These are phyloP conservation scores for Pichia phayaonensis DNA, from an alignment of 805 yeast genomes.

Conservation along the genomic window DNA sequence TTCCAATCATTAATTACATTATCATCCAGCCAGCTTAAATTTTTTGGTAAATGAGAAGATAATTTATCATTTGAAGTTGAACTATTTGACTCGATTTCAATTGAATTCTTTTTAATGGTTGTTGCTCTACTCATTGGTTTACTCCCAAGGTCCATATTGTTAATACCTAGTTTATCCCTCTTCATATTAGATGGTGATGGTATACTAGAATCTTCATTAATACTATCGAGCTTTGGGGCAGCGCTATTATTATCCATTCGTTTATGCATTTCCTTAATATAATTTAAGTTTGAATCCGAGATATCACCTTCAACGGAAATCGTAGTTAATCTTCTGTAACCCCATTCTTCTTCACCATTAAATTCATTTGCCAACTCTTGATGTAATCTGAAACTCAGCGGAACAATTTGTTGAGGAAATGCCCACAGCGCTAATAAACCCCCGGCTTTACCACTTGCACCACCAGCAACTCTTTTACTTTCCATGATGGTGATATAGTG, in stretches of 20 bases:
- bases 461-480: slow-evolving; percentile 90
- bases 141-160: slow-evolving; percentile 8
- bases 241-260: not conserved
- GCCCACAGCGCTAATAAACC: slow-evolving; percentile 95
- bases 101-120: slow-evolving; percentile 30
- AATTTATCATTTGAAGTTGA: slow-evolving; percentile 8
- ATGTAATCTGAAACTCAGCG: slow-evolving; percentile 78
- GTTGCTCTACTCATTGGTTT: slow-evolving; percentile 24
- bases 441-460: slow-evolving; percentile 97
- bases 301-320: slow-evolving; percentile 83
- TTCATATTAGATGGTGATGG: not conserved
- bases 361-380: slow-evolving; percentile 71
- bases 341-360: slow-evolving; percentile 87
- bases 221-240: not conserved
- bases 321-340: slow-evolving; percentile 81
- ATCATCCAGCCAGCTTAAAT: slow-evolving; percentile 69
- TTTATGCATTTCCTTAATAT: slow-evolving; percentile 2
- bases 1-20: slow-evolving; percentile 66
- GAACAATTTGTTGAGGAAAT: slow-evolving; percentile 90
- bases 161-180: not conserved
- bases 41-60: slow-evolving; percentile 41
- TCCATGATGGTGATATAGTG: slow-evolving; percentile 83
- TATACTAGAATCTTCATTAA: not conserved
- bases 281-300: slow-evolving; percentile 14
- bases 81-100: slow-evolving; percentile 23